phyloP scores from a whole-genome alignment of 768 basidiomycete species.

The Hemileccinum impolitum region DNA sequence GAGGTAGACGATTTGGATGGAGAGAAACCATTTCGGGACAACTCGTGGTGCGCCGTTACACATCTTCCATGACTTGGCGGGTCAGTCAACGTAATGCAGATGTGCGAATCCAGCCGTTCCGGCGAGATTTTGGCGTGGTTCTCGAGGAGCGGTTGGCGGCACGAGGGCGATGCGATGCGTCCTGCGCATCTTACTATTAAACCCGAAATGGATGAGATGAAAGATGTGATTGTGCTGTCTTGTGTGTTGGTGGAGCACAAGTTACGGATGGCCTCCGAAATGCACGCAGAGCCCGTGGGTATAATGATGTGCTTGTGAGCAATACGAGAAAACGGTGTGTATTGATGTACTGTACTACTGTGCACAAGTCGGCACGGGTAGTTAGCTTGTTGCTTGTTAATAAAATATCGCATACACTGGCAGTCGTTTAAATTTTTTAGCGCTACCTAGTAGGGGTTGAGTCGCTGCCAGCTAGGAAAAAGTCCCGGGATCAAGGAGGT shows the following conservation, averaged over 20 bases:
- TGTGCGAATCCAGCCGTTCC: slow-evolving; percentile 8
- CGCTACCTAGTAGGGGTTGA: too few relatives aligned
- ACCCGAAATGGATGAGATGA: slow-evolving; percentile 8
- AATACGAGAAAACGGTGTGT: neutral
- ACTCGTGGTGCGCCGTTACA: slow-evolving; percentile 13
- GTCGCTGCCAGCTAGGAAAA: too few relatives aligned
- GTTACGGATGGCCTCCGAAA: neutral
- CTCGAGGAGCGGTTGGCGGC: neutral
- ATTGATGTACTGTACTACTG: too few relatives aligned
- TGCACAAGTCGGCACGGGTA: too few relatives aligned
- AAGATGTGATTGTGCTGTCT: slow-evolving; percentile 19
- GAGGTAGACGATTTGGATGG: slow-evolving; percentile 17
- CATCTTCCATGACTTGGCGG: neutral
- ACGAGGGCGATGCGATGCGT: neutral
- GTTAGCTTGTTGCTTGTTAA: too few relatives aligned
- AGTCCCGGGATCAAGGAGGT: too few relatives aligned
- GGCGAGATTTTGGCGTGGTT: slow-evolving; percentile 10
- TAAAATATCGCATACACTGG: too few relatives aligned
- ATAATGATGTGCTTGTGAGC: neutral
- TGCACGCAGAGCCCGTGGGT: neutral
- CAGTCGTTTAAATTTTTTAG: too few relatives aligned
- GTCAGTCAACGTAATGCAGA: neutral
- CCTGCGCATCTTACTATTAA: slow-evolving; percentile 12
- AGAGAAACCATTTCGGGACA: neutral
- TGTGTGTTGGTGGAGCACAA: slow-evolving; percentile 18